Conservation (phyloP, 441 rosid species). For the Aquilaria agallochum region DNA sequence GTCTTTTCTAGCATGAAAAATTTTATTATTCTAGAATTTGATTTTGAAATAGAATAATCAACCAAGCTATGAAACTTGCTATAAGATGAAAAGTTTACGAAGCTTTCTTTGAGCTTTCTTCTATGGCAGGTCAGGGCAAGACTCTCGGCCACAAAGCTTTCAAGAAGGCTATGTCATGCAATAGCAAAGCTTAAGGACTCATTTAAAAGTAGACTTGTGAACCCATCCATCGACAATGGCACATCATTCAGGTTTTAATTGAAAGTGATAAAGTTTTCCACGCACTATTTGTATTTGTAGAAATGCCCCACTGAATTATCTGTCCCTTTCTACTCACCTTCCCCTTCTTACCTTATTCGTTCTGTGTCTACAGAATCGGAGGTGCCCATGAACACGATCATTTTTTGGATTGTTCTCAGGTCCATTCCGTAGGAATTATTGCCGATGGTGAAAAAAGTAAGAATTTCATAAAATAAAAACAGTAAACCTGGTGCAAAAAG, state of each 20-base stretch:
- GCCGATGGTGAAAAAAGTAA: conserved; percentile 8
- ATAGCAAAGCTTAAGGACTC: conserved; percentile 18
- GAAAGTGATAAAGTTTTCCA: conserved; percentile 41
- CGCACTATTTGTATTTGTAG: conserved; percentile 24
- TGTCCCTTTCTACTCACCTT: conserved; percentile 52
- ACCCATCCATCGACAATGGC: conserved; percentile 53
- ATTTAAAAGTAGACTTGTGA: conserved; percentile 66
- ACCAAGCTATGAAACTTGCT: too few relatives aligned
- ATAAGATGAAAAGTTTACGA: too few relatives aligned
- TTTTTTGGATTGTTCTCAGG: conserved; percentile 26
- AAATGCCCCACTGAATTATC: conserved; percentile 22
- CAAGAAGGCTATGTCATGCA: too few relatives aligned
- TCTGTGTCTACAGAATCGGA: conserved; percentile 45
- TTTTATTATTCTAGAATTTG: too few relatives aligned
- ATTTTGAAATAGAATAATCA: too few relatives aligned
- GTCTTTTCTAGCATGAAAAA: too few relatives aligned
- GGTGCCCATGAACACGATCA: conserved; percentile 47
- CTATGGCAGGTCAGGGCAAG: too few relatives aligned
- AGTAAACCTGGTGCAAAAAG: too few relatives aligned
- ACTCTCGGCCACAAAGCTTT: too few relatives aligned
- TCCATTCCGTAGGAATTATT: conserved; percentile 4
- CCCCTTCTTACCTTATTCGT: conserved; percentile 51
- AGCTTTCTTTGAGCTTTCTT: too few relatives aligned
- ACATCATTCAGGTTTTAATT: conserved; percentile 42
- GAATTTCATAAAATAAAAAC: too few relatives aligned